Percentiles rank a stretch among this genome's conserved stretches.
Evolutionary conservation across 257 asterid species (phyloP).

Genomic region (Solanum stenotomum): DNA sequence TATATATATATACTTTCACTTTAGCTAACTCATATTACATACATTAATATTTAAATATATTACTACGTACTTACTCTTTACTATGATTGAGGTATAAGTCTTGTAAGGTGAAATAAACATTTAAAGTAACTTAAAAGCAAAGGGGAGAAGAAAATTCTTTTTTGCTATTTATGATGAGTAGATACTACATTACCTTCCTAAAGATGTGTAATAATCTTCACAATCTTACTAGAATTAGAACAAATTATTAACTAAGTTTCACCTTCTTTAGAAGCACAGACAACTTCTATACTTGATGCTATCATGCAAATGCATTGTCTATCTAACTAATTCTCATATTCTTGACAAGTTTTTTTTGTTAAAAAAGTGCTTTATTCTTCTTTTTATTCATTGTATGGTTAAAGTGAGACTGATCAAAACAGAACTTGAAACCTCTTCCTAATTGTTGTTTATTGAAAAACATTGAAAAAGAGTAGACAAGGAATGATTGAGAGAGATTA

Average conservation of each 20-base stretch:
- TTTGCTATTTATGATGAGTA: slow-evolving; percentile 15
- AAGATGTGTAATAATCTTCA: slow-evolving; percentile 24
- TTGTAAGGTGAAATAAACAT: slow-evolving; percentile 25
- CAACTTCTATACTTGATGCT: background rate
- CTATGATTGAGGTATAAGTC: slow-evolving; percentile 21
- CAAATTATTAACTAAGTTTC: slow-evolving; percentile 7
- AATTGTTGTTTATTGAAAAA: background rate
- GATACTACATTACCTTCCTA: slow-evolving; percentile 16
- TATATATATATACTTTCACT: background rate
- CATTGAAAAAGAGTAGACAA: background rate
- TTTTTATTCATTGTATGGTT: background rate
- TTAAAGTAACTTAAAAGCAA: slow-evolving; percentile 72
- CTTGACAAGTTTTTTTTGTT: background rate
- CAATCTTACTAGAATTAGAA: slow-evolving; percentile 43
- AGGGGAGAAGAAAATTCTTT: slow-evolving; percentile 19
- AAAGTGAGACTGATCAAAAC: background rate
- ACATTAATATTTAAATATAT: background rate
- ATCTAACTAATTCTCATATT: background rate
- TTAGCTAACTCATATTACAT: background rate
- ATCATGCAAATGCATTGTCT: background rate
- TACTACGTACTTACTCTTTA: background rate
- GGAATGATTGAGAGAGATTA: background rate
- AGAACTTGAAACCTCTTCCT: background rate
- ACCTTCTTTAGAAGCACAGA: background rate
- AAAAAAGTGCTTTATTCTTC: background rate